These are phyloP conservation scores for Fusarium azukiicola DNA, from an alignment of 2,329 filamentous ascomycete species.

Conservation along the genomic window DNA sequence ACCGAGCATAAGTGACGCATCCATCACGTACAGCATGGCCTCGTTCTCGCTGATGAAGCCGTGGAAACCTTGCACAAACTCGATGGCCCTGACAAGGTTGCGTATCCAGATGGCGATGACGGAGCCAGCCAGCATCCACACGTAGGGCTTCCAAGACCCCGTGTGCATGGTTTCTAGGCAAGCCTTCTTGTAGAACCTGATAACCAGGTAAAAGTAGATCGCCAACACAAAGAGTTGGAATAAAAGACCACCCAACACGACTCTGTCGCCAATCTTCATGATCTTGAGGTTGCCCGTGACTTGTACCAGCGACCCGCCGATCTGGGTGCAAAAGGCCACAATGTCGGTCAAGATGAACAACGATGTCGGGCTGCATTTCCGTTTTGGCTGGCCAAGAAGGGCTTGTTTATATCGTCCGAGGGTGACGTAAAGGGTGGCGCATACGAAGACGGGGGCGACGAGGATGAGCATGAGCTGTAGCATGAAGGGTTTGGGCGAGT, in stretches of 20 bases:
- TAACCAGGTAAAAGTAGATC: slow-evolving; percentile 2
- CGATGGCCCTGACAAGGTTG: slow-evolving; percentile 32
- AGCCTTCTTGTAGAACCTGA: not conserved
- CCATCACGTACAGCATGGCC: not conserved
- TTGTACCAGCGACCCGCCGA: not conserved
- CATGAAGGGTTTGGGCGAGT: slow-evolving; percentile 37
- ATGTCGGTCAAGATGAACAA: not conserved
- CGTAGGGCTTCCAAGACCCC: slow-evolving; percentile 19
- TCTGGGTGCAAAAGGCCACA: not conserved
- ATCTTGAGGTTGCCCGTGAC: slow-evolving; percentile 3
- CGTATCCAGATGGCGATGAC: slow-evolving; percentile 33
- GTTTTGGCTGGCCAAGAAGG: not conserved
- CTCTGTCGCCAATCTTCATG: slow-evolving; percentile 15
- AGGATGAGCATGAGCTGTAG: slow-evolving; percentile 43
- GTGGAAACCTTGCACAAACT: slow-evolving; percentile 35
- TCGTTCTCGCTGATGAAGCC: slow-evolving; percentile 32
- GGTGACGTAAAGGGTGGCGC: slow-evolving; percentile 31
- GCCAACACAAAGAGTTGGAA: slow-evolving; percentile 5
- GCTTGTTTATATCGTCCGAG: slow-evolving; percentile 26
- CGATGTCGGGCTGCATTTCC: not conserved
- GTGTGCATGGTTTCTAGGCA: not conserved
- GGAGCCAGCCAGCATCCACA: slow-evolving; percentile 11
- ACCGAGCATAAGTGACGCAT: slow-evolving; percentile 5
- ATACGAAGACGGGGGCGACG: slow-evolving; percentile 34
- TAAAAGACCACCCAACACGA: not conserved